phyloP scores from a whole-genome alignment of 139 green algal genomes.

The Chlamydomonas urium region DNA sequence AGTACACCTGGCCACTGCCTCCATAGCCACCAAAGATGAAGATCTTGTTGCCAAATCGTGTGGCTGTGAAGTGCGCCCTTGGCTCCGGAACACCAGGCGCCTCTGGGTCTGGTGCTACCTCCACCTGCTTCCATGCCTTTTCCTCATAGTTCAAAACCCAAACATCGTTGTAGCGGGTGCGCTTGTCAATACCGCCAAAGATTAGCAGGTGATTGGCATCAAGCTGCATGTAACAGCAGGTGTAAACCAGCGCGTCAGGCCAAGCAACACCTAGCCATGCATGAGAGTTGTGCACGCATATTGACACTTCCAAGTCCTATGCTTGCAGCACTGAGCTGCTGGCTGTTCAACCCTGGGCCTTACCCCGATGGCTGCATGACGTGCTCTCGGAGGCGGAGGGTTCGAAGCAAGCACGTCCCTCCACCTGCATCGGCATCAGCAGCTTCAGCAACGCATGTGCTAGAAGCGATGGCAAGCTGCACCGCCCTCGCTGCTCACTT shows the following conservation, averaged over 20 bases:
- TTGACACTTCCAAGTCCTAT: no score
- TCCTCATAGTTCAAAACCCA: slow-evolving; percentile 66
- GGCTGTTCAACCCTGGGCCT: no score
- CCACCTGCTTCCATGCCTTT: slow-evolving; percentile 52
- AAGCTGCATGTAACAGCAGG: slow-evolving; percentile 34
- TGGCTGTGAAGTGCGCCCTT: slow-evolving; percentile 73
- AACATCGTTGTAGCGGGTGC: slow-evolving; percentile 68
- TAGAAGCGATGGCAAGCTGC: not conserved
- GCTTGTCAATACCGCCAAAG: slow-evolving; percentile 76
- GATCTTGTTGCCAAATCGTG: slow-evolving; percentile 55
- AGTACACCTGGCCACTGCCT: slow-evolving; percentile 64
- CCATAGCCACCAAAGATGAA: slow-evolving; percentile 81
- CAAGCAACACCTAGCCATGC: not conserved
- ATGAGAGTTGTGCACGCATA: not conserved
- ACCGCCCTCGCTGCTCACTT: slow-evolving; percentile 18
- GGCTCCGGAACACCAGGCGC: slow-evolving; percentile 48
- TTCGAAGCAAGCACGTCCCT: slow-evolving; percentile 25
- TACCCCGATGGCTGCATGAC: slow-evolving; percentile 65
- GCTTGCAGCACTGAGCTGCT: no score
- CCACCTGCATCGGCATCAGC: slow-evolving; percentile 29
- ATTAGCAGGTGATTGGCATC: slow-evolving; percentile 65
- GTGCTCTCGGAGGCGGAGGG: slow-evolving; percentile 51
- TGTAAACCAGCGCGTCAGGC: not conserved
- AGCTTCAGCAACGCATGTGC: not conserved
- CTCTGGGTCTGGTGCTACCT: slow-evolving; percentile 13